These are phyloP conservation scores for Paradendryphiella salina DNA, from an alignment of 2,329 filamentous ascomycete species.

Conservation along the genomic window DNA sequence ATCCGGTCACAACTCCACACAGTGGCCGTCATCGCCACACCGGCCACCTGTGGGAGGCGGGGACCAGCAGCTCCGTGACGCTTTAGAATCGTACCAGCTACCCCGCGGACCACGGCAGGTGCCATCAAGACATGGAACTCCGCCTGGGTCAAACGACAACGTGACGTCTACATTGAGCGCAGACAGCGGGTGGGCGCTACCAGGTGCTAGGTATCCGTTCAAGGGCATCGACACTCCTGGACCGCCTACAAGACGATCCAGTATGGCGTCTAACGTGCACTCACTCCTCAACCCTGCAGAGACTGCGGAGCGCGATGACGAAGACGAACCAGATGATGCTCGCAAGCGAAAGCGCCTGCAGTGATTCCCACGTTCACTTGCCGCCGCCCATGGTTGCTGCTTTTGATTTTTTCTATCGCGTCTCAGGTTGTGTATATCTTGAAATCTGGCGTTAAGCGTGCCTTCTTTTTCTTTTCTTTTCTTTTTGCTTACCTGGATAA, in stretches of 20 bases:
- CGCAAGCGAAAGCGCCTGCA: conserved; percentile 61
- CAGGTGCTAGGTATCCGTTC: conserved; percentile 55
- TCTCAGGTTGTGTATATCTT: not conserved
- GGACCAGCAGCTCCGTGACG: conserved; percentile 72
- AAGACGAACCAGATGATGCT: conserved; percentile 64
- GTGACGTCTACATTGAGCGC: conserved; percentile 54
- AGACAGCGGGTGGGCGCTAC: conserved; percentile 61
- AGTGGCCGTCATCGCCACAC: conserved; percentile 70
- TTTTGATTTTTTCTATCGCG: not conserved
- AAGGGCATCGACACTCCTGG: conserved; percentile 57
- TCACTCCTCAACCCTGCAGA: conserved; percentile 69
- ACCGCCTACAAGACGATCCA: conserved; percentile 68
- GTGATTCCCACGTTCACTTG: conserved; percentile 2
- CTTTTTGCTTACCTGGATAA: not conserved
- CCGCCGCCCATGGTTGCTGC: not conserved
- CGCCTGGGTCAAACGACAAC: conserved; percentile 55
- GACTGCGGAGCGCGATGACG: conserved; percentile 66
- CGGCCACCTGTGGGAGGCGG: conserved; percentile 50
- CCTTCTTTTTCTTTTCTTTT: not conserved
- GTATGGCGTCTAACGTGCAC: conserved; percentile 72
- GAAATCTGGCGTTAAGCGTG: not conserved
- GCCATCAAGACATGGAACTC: conserved; percentile 58
- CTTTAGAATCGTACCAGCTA: conserved; percentile 71
- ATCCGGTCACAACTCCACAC: conserved; percentile 63
- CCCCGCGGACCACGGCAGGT: conserved; percentile 56